These are phyloP conservation scores for Dionaea muscipula DNA, from an alignment of 179 eudicot species.

Conservation along the genomic window DNA sequence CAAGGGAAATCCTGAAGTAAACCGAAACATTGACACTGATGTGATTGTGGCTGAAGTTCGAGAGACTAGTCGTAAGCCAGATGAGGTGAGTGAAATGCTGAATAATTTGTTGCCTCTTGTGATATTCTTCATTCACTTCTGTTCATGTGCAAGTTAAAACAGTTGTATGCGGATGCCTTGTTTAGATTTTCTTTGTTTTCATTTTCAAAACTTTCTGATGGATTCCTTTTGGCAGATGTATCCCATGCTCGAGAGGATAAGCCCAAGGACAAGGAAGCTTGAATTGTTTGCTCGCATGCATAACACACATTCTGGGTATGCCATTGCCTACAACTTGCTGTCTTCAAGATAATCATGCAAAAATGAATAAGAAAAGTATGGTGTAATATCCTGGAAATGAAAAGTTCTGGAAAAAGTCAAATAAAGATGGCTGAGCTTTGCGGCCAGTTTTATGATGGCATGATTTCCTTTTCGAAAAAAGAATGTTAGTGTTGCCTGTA, in stretches of 20 bases:
- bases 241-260: constrained; percentile 86
- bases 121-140: no score
- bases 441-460: no score
- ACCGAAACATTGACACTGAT: constrained; percentile 94
- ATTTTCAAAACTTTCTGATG: background rate
- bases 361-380: no score
- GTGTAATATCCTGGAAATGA: no score
- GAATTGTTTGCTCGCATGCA: constrained; percentile 97
- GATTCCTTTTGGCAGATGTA: constrained; percentile 54
- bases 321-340: background rate
- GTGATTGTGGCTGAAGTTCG: constrained; percentile 98
- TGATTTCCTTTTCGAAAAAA: no score
- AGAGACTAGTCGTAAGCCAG: constrained; percentile 97
- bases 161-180: background rate
- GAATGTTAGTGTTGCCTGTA: no score
- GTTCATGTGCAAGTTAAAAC: no score
- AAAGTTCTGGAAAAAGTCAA: no score
- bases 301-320: constrained; percentile 87
- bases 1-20: constrained; percentile 84
- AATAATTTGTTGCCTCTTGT: no score
- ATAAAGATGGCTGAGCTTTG: no score
- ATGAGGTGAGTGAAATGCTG: constrained; percentile 45
- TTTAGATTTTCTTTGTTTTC: background rate
- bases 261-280: constrained; percentile 87
- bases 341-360: no score